phyloP scores from a whole-genome alignment of 1,284 basidiomycete genomes.

The Ceratobasidium sp. region DNA sequence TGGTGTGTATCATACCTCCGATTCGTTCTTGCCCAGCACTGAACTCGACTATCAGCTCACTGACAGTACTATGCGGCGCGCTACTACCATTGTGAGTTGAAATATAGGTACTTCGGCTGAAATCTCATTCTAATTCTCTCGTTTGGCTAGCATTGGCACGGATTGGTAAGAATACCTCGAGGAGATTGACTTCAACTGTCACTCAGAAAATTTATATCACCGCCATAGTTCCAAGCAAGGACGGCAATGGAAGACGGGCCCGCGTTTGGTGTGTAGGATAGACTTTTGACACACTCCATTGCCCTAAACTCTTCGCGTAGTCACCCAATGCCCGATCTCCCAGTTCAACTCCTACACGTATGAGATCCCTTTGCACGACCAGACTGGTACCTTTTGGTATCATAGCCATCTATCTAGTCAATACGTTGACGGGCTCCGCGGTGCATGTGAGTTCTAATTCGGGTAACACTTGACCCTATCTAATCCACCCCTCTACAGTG shows the following conservation, averaged over 20 bases:
- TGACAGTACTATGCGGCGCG: slow-evolving; percentile 33
- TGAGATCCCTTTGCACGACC: slow-evolving; percentile 38
- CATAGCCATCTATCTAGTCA: slow-evolving; percentile 41
- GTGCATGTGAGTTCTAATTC: slow-evolving; percentile 23
- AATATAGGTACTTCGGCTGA: too few relatives aligned
- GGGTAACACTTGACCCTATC: too few relatives aligned
- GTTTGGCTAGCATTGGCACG: slow-evolving; percentile 37
- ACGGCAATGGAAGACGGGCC: slow-evolving; percentile 41
- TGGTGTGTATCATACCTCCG: neutral
- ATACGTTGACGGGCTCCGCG: slow-evolving; percentile 43
- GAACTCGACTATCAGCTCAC: slow-evolving; percentile 6
- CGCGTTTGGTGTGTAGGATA: slow-evolving; percentile 27
- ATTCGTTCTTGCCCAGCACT: too few relatives aligned
- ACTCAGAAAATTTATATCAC: too few relatives aligned
- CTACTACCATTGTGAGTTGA: slow-evolving; percentile 38
- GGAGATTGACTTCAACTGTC: too few relatives aligned
- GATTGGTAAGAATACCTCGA: slow-evolving; percentile 19
- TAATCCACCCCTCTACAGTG: slow-evolving; percentile 12
- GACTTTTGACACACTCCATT: neutral
- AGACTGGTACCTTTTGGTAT: slow-evolving; percentile 45
- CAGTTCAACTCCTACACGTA: slow-evolving; percentile 40
- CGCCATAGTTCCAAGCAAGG: slow-evolving; percentile 22
- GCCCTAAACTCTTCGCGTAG: neutral
- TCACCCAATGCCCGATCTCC: slow-evolving; percentile 44
- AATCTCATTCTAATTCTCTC: neutral